Conservation (phyloP, 225 moss, liverwort and hornwort species). For the Anthoceros angustus region DNA sequence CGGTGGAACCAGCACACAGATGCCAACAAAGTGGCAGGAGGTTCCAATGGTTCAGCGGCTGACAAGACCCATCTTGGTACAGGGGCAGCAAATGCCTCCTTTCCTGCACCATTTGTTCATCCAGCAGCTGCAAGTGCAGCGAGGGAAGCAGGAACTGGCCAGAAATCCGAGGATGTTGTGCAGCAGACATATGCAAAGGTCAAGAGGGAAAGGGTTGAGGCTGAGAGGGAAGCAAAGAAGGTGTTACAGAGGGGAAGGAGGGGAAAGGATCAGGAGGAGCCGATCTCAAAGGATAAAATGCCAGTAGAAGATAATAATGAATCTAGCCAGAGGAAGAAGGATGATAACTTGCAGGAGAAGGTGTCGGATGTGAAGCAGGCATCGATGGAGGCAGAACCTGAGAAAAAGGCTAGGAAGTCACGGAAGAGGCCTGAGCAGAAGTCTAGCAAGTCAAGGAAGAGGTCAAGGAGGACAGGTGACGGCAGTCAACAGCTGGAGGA, state of each 20-base stretch:
- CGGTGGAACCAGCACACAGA: conserved; percentile 8
- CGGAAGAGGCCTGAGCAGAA: conserved; percentile 32
- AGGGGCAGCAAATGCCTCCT: neutral
- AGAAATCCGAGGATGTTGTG: conserved; percentile 31
- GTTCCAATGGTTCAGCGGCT: conserved; percentile 11
- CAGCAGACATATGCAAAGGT: conserved; percentile 51
- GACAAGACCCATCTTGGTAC: neutral
- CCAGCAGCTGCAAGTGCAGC: neutral
- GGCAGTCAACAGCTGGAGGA: neutral
- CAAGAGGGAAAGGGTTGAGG: conserved; percentile 51
- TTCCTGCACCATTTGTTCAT: neutral
- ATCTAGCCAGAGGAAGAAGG: conserved; percentile 16
- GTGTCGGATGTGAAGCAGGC: conserved; percentile 16
- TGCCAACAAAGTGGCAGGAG: conserved; percentile 12
- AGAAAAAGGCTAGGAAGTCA: conserved; percentile 10
- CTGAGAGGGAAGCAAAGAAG: conserved; percentile 65
- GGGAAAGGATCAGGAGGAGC: conserved; percentile 34
- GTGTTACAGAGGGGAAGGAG: conserved; percentile 33
- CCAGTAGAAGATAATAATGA: too few relatives aligned
- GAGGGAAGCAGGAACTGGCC: neutral
- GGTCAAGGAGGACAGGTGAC: neutral
- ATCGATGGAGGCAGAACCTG: conserved; percentile 5
- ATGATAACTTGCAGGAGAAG: conserved; percentile 16
- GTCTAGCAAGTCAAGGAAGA: conserved; percentile 6
- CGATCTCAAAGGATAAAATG: too few relatives aligned